Conservation (phyloP, 257 asterid species). For the Lantana camara region DNA sequence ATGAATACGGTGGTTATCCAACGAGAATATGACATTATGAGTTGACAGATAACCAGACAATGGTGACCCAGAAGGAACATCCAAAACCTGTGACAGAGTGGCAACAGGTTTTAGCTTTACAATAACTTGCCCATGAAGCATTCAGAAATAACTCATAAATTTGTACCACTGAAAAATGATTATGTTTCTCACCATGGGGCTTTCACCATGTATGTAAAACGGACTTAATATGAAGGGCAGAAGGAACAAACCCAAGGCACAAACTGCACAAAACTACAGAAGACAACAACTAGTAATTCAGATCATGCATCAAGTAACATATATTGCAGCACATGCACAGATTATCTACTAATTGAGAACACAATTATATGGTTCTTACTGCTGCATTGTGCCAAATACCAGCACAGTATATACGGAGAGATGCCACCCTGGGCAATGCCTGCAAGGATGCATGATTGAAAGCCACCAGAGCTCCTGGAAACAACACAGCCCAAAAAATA, state of each 20-base stretch:
- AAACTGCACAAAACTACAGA: constrained; percentile 71
- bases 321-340: not conserved
- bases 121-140: constrained; percentile 13
- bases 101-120: constrained; percentile 22
- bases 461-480: constrained; percentile 97
- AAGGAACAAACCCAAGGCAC: constrained; percentile 55
- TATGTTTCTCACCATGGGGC: constrained; percentile 60
- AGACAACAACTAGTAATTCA: constrained; percentile 26
- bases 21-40: constrained; percentile 57
- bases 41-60: constrained; percentile 66
- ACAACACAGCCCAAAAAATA: constrained; percentile 65
- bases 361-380: constrained; percentile 44
- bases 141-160: constrained; percentile 13
- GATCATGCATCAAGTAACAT: constrained; percentile 28
- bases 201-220: constrained; percentile 62
- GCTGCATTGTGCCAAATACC: constrained; percentile 97
- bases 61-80: constrained; percentile 71
- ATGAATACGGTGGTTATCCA: constrained; percentile 55
- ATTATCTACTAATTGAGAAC: not conserved
- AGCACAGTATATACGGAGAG: constrained; percentile 91
- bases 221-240: constrained; percentile 71
- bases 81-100: constrained; percentile 59
- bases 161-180: constrained; percentile 17
- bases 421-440: constrained; percentile 56
- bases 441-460: constrained; percentile 65